A percentile compares a stretch with the other conserved stretches of the same genome.
These are phyloP conservation scores for Penicillium lividum DNA, from an alignment of 495 filamentous ascomycete species.

Conservation along the genomic window DNA sequence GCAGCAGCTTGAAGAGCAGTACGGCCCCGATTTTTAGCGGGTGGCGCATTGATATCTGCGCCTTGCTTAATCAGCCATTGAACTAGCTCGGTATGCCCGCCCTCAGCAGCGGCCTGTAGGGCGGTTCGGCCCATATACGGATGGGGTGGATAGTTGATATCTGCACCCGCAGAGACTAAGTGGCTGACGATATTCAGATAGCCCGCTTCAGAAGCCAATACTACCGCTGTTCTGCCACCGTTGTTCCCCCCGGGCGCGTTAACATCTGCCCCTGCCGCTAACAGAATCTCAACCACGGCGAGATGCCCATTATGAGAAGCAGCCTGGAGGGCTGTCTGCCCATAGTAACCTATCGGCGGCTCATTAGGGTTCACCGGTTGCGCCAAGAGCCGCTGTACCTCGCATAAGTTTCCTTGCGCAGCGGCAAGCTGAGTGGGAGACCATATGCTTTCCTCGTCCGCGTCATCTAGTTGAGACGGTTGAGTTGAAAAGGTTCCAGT, in stretches of 20 bases:
- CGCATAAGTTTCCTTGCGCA: conserved; percentile 1
- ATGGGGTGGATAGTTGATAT: conserved; percentile 12
- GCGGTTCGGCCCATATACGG: conserved; percentile 18
- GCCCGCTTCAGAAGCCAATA: conserved; percentile 5
- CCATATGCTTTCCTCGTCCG: background rate
- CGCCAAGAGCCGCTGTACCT: conserved; percentile 12
- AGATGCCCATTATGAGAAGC: conserved; percentile 15
- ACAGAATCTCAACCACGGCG: conserved; percentile 3
- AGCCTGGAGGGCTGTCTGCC: conserved; percentile 16
- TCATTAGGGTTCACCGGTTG: conserved; percentile 10
- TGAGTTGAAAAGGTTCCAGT: background rate
- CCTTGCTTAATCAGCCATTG: conserved; percentile 30
- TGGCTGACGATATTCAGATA: conserved; percentile 10
- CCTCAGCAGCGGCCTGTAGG: conserved; percentile 31
- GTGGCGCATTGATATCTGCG: conserved; percentile 31
- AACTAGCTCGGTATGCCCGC: conserved; percentile 22
- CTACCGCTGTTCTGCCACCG: conserved; percentile 13
- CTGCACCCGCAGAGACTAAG: conserved; percentile 13
- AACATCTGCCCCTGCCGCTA: conserved; percentile 23
- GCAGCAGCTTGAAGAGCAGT: conserved; percentile 30
- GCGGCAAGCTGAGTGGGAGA: conserved; percentile 13
- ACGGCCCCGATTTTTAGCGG: conserved; percentile 20
- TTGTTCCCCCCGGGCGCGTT: conserved; percentile 19
- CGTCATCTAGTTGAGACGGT: conserved; percentile 3
- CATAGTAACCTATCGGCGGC: conserved; percentile 12